Conservation (phyloP, 805 yeast species). For the Nakazawaea holstii region DNA sequence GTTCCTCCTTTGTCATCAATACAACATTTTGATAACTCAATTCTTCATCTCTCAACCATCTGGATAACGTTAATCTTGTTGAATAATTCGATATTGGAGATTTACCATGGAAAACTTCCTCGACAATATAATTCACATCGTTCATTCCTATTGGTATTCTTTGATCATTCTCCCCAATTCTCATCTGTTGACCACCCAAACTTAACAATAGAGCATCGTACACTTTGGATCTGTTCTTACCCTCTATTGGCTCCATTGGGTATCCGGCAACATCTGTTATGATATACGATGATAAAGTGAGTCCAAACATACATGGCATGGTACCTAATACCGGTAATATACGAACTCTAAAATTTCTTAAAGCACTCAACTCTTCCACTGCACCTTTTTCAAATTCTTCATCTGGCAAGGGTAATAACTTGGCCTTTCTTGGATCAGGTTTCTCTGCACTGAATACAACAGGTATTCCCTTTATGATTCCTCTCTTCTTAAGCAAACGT, state of each 20-base stretch:
- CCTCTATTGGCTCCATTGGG: conserved; percentile 86
- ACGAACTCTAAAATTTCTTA: conserved; percentile 87
- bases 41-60: conserved; percentile 75
- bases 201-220: conserved; percentile 82
- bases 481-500: conserved; percentile 73
- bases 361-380: conserved; percentile 82
- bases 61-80: conserved; percentile 70
- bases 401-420: conserved; percentile 77
- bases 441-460: conserved; percentile 92
- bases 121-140: conserved; percentile 80
- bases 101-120: conserved; percentile 90
- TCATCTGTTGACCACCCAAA: conserved; percentile 80
- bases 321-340: conserved; percentile 95
- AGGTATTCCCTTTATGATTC: conserved; percentile 71
- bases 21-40: conserved; percentile 75
- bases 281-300: conserved; percentile 81
- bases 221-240: conserved; percentile 78
- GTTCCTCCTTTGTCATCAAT: conserved; percentile 85
- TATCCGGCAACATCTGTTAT: conserved; percentile 80
- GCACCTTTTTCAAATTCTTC: conserved; percentile 75
- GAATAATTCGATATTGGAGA: conserved; percentile 82
- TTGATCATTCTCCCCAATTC: conserved; percentile 69
- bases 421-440: conserved; percentile 93
- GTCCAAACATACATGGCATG: conserved; percentile 94
- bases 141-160: conserved; percentile 65